Percentiles rank a stretch among this genome's conserved stretches.
These are phyloP conservation scores for Arthrobotrys conoides DNA, from an alignment of 2,329 filamentous ascomycete genomes.

Conservation along the genomic window DNA sequence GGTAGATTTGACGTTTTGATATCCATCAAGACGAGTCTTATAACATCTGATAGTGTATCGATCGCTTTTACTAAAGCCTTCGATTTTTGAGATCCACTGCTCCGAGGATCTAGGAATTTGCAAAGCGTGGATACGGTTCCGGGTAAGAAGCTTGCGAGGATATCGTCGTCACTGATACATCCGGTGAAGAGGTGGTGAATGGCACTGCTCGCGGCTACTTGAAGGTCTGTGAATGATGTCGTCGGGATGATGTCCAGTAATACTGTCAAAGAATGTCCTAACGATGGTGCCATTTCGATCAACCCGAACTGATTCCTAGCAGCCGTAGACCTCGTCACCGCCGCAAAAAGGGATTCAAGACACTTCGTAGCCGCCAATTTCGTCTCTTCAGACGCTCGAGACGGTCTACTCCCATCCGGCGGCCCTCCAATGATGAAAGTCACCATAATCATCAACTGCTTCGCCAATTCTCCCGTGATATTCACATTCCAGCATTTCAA, in stretches of 20 bases:
- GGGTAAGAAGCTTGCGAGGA: constrained; percentile 87
- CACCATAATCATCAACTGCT: constrained; percentile 87
- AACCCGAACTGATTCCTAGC: constrained; percentile 71
- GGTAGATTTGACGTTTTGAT: constrained; percentile 71
- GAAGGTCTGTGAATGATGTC: constrained; percentile 76
- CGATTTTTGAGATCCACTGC: constrained; percentile 72
- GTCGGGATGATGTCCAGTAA: constrained; percentile 81
- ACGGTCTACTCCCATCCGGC: constrained; percentile 70
- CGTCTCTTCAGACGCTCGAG: constrained; percentile 76
- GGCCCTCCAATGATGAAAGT: constrained; percentile 84
- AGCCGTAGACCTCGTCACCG: constrained; percentile 70
- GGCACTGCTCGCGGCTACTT: constrained; percentile 77
- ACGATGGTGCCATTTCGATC: constrained; percentile 77
- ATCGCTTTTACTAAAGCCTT: constrained; percentile 77
- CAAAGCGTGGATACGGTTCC: constrained; percentile 86
- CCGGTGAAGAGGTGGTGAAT: constrained; percentile 74
- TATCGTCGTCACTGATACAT: constrained; percentile 78
- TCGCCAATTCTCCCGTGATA: constrained; percentile 79
- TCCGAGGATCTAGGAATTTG: constrained; percentile 79
- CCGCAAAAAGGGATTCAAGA: constrained; percentile 76
- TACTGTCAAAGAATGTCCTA: constrained; percentile 86
- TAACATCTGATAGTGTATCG: constrained; percentile 72
- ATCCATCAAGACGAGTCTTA: constrained; percentile 74
- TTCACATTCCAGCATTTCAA: constrained; percentile 82
- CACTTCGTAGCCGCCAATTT: constrained; percentile 79